These are phyloP conservation scores for Phaeosphaeriaceae sp. DNA, from an alignment of 2,329 filamentous ascomycete species.

Conservation along the genomic window DNA sequence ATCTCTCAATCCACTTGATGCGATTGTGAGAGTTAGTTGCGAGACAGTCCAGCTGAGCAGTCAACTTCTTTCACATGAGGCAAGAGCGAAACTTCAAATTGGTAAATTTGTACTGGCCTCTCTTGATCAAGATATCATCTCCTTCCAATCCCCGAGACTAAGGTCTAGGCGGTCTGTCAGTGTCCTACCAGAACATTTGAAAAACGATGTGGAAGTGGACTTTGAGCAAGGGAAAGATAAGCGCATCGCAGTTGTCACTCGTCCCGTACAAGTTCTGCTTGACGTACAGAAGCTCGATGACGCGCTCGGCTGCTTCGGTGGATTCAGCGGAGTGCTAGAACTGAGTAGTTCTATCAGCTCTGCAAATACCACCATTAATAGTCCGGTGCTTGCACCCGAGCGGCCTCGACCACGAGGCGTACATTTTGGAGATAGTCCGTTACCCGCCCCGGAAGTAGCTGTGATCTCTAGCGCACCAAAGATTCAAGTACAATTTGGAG, in stretches of 20 bases:
- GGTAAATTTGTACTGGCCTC: conserved; percentile 57
- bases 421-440: conserved; percentile 61
- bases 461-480: conserved; percentile 57
- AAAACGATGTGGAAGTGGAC: conserved; percentile 42
- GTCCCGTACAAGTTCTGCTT: conserved; percentile 76
- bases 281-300: conserved; percentile 85
- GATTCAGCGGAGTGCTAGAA: conserved; percentile 87
- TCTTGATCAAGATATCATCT: conserved; percentile 57
- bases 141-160: conserved; percentile 51
- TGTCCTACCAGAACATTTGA: conserved; percentile 30
- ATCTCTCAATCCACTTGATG: conserved; percentile 32
- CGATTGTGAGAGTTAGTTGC: conserved; percentile 37
- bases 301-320: conserved; percentile 86
- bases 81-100: conserved; percentile 36
- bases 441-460: conserved; percentile 23
- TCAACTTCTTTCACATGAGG: conserved; percentile 19
- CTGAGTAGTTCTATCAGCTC: conserved; percentile 84
- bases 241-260: conserved; percentile 70
- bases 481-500: conserved; percentile 76
- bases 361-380: conserved; percentile 64
- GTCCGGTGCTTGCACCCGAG: conserved; percentile 39
- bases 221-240: conserved; percentile 38
- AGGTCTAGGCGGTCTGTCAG: conserved; percentile 33
- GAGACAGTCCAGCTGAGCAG: conserved; percentile 31
- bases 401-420: conserved; percentile 55